These are phyloP conservation scores for Teratosphaeriaceae sp. DNA, from an alignment of 2,329 filamentous ascomycete genomes.

Conservation along the genomic window DNA sequence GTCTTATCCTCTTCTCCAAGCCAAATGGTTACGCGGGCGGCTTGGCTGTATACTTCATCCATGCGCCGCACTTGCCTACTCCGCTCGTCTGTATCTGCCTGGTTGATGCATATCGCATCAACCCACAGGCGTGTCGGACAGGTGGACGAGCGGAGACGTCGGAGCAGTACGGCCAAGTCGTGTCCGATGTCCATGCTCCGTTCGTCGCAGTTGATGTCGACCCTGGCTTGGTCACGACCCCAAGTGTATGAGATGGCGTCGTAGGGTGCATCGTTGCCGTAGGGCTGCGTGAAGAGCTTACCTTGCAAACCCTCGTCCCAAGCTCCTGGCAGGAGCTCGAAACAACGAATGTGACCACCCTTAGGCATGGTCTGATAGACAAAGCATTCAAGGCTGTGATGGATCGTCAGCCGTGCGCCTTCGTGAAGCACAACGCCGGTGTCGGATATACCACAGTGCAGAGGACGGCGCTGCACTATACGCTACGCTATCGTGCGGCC, in stretches of 20 bases:
- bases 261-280: neutral
- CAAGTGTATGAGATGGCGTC: constrained; percentile 3
- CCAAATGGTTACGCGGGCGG: constrained; percentile 17
- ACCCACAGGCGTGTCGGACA: neutral
- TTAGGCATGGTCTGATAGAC: neutral
- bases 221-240: neutral
- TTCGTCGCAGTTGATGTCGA: neutral
- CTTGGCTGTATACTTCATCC: constrained; percentile 17
- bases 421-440: too few species aligned
- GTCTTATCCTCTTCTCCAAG: constrained; percentile 5
- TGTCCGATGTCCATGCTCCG: neutral
- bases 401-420: too few species aligned
- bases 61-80: constrained; percentile 21
- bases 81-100: constrained; percentile 17
- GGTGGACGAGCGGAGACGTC: neutral
- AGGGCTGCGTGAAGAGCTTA: neutral
- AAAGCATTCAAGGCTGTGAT: neutral
- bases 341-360: neutral
- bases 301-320: constrained; percentile 2
- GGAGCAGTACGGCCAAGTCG: constrained; percentile 1
- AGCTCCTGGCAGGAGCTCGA: constrained; percentile 1
- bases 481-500: too few species aligned
- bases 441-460: neutral
- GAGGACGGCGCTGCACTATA: neutral
- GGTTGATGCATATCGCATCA: constrained; percentile 11